Percentiles rank a stretch among this genome's conserved stretches.
Evolutionary conservation across 2,329 filamentous ascomycete species (phyloP).

Genomic region (Coccinonectria pachysandricola): DNA sequence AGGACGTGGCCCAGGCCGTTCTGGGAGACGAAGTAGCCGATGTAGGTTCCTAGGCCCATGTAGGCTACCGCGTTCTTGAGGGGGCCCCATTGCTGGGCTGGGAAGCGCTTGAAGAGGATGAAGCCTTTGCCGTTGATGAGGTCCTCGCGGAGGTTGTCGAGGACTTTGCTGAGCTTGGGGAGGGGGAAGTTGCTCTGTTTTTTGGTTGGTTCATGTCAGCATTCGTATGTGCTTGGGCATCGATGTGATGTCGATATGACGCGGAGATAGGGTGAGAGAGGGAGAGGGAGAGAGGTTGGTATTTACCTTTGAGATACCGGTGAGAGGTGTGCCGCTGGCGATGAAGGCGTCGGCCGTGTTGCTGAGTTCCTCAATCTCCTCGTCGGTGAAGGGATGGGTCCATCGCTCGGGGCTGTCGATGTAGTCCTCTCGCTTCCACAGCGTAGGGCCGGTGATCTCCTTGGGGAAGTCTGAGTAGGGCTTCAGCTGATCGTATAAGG

Average conservation of each 20-base stretch:
- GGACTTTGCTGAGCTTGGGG: slow-evolving; percentile 26
- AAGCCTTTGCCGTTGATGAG: slow-evolving; percentile 76
- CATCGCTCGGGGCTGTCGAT: slow-evolving; percentile 54
- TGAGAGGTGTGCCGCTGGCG: slow-evolving; percentile 52
- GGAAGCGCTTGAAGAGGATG: slow-evolving; percentile 80
- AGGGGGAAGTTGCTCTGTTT: slow-evolving; percentile 32
- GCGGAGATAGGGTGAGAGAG: too few relatives aligned
- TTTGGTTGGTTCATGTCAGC: too few relatives aligned
- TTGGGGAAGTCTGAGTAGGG: slow-evolving; percentile 63
- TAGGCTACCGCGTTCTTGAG: slow-evolving; percentile 80
- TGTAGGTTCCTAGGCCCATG: slow-evolving; percentile 76
- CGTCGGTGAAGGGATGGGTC: slow-evolving; percentile 59
- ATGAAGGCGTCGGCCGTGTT: slow-evolving; percentile 60
- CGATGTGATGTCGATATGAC: too few relatives aligned
- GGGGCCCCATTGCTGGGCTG: slow-evolving; percentile 63
- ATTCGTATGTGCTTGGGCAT: too few relatives aligned
- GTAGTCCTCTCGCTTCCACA: slow-evolving; percentile 63
- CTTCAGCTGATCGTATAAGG: slow-evolving; percentile 51
- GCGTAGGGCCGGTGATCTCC: slow-evolving; percentile 59
- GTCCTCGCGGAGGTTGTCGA: slow-evolving; percentile 28
- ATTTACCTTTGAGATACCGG: slow-evolving; percentile 47
- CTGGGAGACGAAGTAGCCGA: slow-evolving; percentile 82
- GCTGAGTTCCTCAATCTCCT: slow-evolving; percentile 59
- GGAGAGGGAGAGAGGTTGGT: too few relatives aligned
- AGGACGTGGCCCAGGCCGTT: slow-evolving; percentile 79